phyloP scores from a whole-genome alignment of 1,139 yeast species.

The Zygotorulaspora mrakii region DNA sequence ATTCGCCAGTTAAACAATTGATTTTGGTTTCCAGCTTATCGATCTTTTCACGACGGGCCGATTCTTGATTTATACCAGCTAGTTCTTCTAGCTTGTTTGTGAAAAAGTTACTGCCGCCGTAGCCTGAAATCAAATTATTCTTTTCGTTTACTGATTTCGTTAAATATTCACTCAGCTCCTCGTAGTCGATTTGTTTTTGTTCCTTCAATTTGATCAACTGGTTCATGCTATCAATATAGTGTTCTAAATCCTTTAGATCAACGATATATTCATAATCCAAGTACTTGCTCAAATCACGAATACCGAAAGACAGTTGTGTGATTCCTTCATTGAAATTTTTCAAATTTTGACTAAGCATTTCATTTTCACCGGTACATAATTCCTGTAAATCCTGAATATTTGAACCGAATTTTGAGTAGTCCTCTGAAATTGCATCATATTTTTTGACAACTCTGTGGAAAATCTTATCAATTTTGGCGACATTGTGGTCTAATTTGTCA shows the following conservation, averaged over 20 bases:
- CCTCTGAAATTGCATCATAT: slow-evolving; percentile 67
- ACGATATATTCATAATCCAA: slow-evolving; percentile 81
- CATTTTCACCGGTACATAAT: slow-evolving; percentile 43
- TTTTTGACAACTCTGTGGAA: slow-evolving; percentile 70
- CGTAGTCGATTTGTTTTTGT: slow-evolving; percentile 86
- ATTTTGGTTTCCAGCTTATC: slow-evolving; percentile 55
- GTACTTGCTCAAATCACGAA: slow-evolving; percentile 51
- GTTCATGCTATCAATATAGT: slow-evolving; percentile 74
- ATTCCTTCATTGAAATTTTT: slow-evolving; percentile 52
- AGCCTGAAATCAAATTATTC: slow-evolving; percentile 55
- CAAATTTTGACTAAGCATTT: slow-evolving; percentile 48
- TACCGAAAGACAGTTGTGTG: slow-evolving; percentile 45
- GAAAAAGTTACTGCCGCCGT: slow-evolving; percentile 50
- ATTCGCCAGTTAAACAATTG: slow-evolving; percentile 51
- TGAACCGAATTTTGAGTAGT: slow-evolving; percentile 65
- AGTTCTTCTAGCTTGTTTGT: slow-evolving; percentile 56
- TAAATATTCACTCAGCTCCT: slow-evolving; percentile 76
- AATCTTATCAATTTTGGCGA: slow-evolving; percentile 71
- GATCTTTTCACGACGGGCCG: slow-evolving; percentile 50
- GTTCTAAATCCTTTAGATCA: slow-evolving; percentile 80
- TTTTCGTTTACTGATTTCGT: slow-evolving; percentile 67
- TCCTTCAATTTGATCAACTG: slow-evolving; percentile 78
- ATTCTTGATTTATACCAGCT: slow-evolving; percentile 58
- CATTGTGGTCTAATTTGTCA: slow-evolving; percentile 78
- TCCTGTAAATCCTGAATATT: slow-evolving; percentile 68